Percentiles rank a stretch among this genome's conserved stretches.
Conservation (phyloP, 495 filamentous ascomycete genomes). For the Podospora bellae-mahoneyi region DNA sequence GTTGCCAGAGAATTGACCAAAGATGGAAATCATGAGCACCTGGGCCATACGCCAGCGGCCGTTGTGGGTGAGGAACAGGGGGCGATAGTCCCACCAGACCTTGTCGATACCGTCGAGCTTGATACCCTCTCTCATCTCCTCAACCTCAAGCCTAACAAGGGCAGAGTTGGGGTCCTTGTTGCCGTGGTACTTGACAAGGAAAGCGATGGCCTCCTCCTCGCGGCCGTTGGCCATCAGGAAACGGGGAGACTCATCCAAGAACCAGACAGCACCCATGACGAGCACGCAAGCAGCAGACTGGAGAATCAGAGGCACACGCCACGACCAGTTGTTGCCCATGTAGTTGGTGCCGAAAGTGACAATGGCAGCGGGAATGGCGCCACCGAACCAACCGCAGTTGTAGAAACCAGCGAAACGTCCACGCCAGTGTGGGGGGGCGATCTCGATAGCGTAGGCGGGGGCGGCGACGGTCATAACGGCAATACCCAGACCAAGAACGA, state of each 20-base stretch:
- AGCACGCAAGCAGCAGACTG: slow-evolving; percentile 46
- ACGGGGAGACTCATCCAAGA: slow-evolving; percentile 63
- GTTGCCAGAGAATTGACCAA: slow-evolving; percentile 53
- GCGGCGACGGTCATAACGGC: slow-evolving; percentile 49
- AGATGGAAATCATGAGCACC: slow-evolving; percentile 51
- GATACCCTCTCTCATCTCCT: slow-evolving; percentile 60
- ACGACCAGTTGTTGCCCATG: slow-evolving; percentile 42
- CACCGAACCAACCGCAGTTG: slow-evolving; percentile 53
- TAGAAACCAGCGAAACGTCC: slow-evolving; percentile 50
- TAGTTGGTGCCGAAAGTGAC: slow-evolving; percentile 43
- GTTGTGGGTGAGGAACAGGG: slow-evolving; percentile 41
- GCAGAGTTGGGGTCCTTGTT: slow-evolving; percentile 51
- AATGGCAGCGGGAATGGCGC: slow-evolving; percentile 47
- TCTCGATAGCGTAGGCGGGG: slow-evolving; percentile 47
- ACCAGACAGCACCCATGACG: slow-evolving; percentile 51
- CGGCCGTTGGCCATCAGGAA: slow-evolving; percentile 57
- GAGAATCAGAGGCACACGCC: slow-evolving; percentile 47
- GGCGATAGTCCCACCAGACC: slow-evolving; percentile 46
- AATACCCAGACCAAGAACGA: slow-evolving; percentile 51
- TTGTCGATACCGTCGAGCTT: slow-evolving; percentile 54
- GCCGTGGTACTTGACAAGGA: slow-evolving; percentile 58
- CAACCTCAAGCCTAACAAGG: slow-evolving; percentile 53
- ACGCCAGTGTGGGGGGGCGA: slow-evolving; percentile 49
- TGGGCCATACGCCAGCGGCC: slow-evolving; percentile 48
- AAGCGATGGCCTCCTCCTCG: slow-evolving; percentile 49